Percentiles rank a stretch among this genome's conserved stretches.
These are phyloP conservation scores for Solanum pennellii DNA, from an alignment of 257 asterid genomes.

Conservation along the genomic window DNA sequence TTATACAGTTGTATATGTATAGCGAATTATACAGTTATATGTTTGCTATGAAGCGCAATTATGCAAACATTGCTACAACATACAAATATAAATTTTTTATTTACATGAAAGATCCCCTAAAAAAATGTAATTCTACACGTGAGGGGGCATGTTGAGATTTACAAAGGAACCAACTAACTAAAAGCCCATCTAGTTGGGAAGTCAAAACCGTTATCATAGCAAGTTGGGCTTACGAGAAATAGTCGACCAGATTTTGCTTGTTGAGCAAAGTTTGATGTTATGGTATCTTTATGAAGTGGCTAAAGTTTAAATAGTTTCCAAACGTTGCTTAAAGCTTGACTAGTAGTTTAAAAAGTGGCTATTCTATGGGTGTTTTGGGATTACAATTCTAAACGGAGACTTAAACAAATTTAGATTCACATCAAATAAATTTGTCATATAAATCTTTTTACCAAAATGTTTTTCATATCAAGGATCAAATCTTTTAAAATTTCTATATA, in stretches of 20 bases:
- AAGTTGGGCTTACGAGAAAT: background rate
- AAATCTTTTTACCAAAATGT: fast-evolving
- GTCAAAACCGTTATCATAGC: background rate
- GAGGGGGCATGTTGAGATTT: background rate
- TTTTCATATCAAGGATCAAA: no score
- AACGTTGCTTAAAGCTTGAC: background rate
- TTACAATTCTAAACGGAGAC: fast-evolving
- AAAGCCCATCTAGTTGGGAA: background rate
- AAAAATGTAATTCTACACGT: no score
- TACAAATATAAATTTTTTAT: no score
- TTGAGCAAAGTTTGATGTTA: background rate
- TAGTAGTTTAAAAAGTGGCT: background rate
- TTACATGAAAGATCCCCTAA: no score
- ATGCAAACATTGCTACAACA: no score
- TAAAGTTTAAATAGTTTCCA: background rate
- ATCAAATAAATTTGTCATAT: no score
- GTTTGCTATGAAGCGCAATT: no score
- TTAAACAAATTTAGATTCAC: no score
- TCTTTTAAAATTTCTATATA: no score
- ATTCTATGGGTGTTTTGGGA: fast-evolving
- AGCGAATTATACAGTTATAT: no score
- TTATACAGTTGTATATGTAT: no score
- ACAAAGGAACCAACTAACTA: background rate
- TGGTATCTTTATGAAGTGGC: background rate
- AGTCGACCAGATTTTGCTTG: background rate